These are phyloP conservation scores for Scheffersomyces amazonensis DNA, from an alignment of 805 yeast species.

Conservation along the genomic window DNA sequence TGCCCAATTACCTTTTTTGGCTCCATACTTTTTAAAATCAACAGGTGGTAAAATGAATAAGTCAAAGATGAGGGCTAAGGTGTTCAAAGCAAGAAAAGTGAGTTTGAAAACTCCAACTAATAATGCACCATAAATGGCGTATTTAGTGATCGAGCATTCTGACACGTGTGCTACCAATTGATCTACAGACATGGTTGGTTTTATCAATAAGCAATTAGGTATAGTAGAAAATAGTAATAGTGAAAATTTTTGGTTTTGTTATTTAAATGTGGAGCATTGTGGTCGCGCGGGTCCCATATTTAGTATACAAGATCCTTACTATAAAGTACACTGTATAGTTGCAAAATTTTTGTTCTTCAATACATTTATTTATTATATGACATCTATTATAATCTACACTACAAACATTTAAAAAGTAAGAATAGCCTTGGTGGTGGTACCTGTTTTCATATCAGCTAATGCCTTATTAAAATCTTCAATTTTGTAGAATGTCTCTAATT, in stretches of 20 bases:
- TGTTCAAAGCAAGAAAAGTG: conserved; percentile 48
- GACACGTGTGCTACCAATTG: conserved; percentile 10
- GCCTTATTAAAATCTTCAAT: conserved; percentile 6
- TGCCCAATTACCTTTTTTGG: conserved; percentile 77
- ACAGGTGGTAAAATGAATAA: conserved; percentile 63
- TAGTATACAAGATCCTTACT: too few species aligned
- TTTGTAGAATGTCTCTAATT: conserved; percentile 4
- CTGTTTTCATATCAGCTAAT: conserved; percentile 7
- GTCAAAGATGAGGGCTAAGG: conserved; percentile 54
- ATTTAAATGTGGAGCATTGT: too few species aligned
- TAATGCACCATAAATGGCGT: conserved; percentile 31
- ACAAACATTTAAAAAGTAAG: conserved; percentile 6
- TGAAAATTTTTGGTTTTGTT: neutral
- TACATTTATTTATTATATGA: too few species aligned
- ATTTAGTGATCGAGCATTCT: conserved; percentile 10
- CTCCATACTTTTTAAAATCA: conserved; percentile 69
- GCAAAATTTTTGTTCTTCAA: too few species aligned
- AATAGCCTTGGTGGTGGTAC: conserved; percentile 6
- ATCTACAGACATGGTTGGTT: conserved; percentile 9
- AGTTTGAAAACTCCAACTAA: conserved; percentile 64
- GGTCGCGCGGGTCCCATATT: too few species aligned
- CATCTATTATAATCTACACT: too few species aligned
- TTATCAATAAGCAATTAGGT: neutral
- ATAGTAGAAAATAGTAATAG: neutral
- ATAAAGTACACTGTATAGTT: too few species aligned